Base-by-base conservation (phyloP, 2,329 filamentous ascomycete genomes). In the Trichoderma sp. region DNA sequence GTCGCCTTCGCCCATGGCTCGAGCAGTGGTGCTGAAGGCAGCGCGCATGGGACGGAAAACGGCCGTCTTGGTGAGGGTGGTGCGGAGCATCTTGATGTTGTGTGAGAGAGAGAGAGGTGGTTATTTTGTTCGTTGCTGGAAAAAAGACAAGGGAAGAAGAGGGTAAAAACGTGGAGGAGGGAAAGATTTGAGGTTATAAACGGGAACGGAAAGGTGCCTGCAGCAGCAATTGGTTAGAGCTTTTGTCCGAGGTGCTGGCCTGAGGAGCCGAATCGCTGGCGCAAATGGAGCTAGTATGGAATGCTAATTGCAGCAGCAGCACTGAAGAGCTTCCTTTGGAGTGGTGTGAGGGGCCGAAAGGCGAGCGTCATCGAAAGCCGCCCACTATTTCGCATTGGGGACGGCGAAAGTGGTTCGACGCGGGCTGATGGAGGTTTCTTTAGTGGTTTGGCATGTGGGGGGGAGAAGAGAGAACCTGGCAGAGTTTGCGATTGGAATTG, bases 1-100 rank as follows among this genome's bases (percentile, higher is more conserved):
- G 78, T 93, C 91, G 72, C 91, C 92, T 74, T 86, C 90, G 71
- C 79, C 82, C 88, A 93, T 91, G 77, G 81, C 85, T 77, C 87
- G 84, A 73, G 84, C 80, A 69, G 89, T 86, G 72, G 85, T 87
- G 71, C 89, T 85, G 83, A 93, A 91, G 74, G 88, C 85, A 72
- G 84, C 76, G 69, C 78, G 82, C 74, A 86, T 82, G 75, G 87
- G 84, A 78, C 85, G 83, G 76, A 84, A 79, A 74, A 83, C 77
- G 72, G 84, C 83, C 75, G 84, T 81, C 80, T 87, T 87, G 79
- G 83, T 78, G 76, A 89, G 79, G 74, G 85, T 81, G 78, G 89
- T 88, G 78, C 90, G 89, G 77, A 92, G 85, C 91, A 94, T 94
- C 68, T 68, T 80, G 28, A 7, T 28, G 69, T 61, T 34, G 18